phyloP scores from a whole-genome alignment of 78 protist genomes.

The Monosiga brevicollis region DNA sequence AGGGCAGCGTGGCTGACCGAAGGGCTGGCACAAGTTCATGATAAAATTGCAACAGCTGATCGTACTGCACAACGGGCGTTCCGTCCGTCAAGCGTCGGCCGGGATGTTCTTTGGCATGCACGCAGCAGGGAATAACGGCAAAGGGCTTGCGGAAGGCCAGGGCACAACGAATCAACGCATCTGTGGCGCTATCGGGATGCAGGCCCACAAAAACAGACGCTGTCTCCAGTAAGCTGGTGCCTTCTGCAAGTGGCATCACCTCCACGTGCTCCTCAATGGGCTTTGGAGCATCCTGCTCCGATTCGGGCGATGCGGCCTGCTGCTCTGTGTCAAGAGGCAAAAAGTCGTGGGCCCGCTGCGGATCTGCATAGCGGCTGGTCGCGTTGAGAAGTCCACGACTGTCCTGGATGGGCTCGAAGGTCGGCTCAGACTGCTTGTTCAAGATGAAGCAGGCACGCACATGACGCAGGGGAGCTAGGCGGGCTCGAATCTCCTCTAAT shows the following conservation, averaged over 20 bases:
- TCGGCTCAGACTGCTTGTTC: too few relatives aligned
- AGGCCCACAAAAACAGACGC: slow-evolving; percentile 23
- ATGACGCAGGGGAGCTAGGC: too few relatives aligned
- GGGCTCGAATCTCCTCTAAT: too few relatives aligned
- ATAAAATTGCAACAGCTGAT: background rate
- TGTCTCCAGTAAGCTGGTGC: background rate
- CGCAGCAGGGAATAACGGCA: slow-evolving; percentile 40
- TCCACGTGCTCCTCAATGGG: too few relatives aligned
- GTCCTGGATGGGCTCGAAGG: too few relatives aligned
- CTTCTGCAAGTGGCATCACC: background rate
- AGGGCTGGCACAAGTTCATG: background rate
- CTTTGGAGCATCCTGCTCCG: too few relatives aligned
- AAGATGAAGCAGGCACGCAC: too few relatives aligned
- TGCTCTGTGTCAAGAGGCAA: too few relatives aligned
- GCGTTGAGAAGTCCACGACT: too few relatives aligned
- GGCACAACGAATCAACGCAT: slow-evolving; percentile 14
- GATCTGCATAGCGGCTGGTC: too few relatives aligned
- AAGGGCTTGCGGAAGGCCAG: slow-evolving; percentile 17
- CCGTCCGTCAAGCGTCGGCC: background rate
- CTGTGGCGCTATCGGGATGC: slow-evolving; percentile 45
- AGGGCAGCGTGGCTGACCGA: background rate
- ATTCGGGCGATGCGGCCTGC: too few relatives aligned
- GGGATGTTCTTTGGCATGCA: background rate
- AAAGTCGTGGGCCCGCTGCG: too few relatives aligned
- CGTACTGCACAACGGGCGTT: background rate